Conservation (phyloP, 371 early-diverging fungal species). For the Blyttiomyces sp. region DNA sequence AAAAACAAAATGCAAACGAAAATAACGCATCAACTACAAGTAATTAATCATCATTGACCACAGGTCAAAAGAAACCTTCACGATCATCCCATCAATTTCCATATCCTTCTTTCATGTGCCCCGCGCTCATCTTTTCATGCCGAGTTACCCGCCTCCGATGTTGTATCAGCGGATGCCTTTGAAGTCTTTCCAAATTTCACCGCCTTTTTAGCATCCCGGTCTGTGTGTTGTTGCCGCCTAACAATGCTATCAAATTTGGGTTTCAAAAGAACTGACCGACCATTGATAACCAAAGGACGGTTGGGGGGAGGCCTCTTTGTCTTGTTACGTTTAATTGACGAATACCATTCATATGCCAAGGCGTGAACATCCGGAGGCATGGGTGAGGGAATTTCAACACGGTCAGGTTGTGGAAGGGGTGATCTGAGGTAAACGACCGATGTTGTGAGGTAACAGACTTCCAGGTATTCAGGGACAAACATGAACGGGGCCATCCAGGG, state of each 20-base stretch:
- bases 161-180: too few relatives aligned
- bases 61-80: too few relatives aligned
- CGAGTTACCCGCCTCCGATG: too few relatives aligned
- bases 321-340: conserved; percentile 31
- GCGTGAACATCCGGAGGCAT: conserved; percentile 86
- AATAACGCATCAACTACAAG: too few relatives aligned
- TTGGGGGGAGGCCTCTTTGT: conserved; percentile 20
- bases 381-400: conserved; percentile 91
- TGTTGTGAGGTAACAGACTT: conserved; percentile 93
- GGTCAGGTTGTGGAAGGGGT: conserved; percentile 81
- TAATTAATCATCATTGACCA: too few relatives aligned
- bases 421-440: conserved; percentile 81
- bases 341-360: conserved; percentile 89
- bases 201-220: conserved; percentile 1
- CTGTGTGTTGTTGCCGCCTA: conserved; percentile 24
- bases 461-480: conserved; percentile 94
- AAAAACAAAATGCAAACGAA: too few relatives aligned
- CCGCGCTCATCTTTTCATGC: too few relatives aligned
- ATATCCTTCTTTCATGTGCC: too few relatives aligned
- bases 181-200: too few relatives aligned
- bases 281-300: conserved; percentile 33
- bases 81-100: too few relatives aligned
- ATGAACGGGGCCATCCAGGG: conserved; percentile 91
- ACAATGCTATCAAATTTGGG: conserved; percentile 44
- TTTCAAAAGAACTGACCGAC: conserved; percentile 35